Evolutionary conservation across 2,329 filamentous ascomycete species (phyloP).

Genomic region (Exutisphaerella laricina): DNA sequence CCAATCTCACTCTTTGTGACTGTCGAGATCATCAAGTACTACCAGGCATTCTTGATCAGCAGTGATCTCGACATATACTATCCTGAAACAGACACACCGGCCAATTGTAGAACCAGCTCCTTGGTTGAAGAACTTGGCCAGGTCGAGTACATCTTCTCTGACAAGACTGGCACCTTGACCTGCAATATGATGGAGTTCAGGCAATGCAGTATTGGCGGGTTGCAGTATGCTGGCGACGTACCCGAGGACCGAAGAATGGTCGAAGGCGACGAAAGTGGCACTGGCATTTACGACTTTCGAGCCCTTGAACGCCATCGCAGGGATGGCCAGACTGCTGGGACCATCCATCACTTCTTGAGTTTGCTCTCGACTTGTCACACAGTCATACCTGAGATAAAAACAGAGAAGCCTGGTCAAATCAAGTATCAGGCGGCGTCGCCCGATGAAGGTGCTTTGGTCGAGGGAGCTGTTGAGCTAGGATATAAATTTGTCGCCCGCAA

Average conservation of each 20-base stretch:
- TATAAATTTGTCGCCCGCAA: constrained; percentile 90
- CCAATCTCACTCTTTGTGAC: constrained; percentile 98
- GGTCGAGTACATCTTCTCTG: constrained; percentile 97
- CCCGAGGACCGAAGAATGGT: constrained; percentile 83
- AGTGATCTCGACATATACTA: constrained; percentile 98
- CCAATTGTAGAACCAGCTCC: constrained; percentile 92
- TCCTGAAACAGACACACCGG: constrained; percentile 88
- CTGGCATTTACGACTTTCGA: constrained; percentile 80
- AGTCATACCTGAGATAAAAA: constrained; percentile 84
- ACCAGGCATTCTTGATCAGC: constrained; percentile 95
- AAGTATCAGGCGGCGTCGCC: constrained; percentile 98
- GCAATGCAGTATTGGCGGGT: constrained; percentile 85
- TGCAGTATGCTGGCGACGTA: constrained; percentile 89
- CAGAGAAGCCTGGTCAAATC: constrained; percentile 72
- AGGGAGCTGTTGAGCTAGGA: constrained; percentile 78
- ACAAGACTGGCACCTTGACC: constrained; percentile 96
- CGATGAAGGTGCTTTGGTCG: constrained; percentile 92
- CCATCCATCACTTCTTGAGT: constrained; percentile 77
- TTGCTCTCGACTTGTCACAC: constrained; percentile 90
- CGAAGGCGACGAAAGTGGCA: constrained; percentile 64
- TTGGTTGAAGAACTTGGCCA: constrained; percentile 95
- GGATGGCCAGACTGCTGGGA: constrained; percentile 45
- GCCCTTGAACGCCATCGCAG: constrained; percentile 64
- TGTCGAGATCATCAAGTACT: constrained; percentile 96
- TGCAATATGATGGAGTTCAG: constrained; percentile 99